Evolutionary conservation across 176 grass and related monocot species (phyloP).

Genomic region (Oryza punctata): DNA sequence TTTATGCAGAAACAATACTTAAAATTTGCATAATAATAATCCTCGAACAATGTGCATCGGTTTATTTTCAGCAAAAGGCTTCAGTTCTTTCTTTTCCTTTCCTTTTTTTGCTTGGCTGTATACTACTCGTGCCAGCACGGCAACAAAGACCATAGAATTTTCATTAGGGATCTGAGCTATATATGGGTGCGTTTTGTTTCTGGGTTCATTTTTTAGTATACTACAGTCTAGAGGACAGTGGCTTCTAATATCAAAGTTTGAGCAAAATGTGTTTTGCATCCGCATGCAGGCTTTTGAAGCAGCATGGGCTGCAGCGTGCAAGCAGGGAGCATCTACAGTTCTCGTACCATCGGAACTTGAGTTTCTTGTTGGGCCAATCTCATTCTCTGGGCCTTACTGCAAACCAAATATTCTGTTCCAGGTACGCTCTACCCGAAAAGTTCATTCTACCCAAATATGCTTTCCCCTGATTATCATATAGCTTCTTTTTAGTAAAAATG

Average conservation of each 20-base stretch:
- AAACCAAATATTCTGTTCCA: slow-evolving; percentile 93
- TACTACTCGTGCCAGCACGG: not conserved
- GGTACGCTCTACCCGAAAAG: slow-evolving; percentile 46
- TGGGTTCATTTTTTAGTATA: slow-evolving; percentile 6
- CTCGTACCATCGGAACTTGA: slow-evolving; percentile 61
- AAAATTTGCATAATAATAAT: not conserved
- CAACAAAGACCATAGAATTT: not conserved
- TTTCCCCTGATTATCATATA: not conserved
- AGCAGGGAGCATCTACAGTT: slow-evolving; percentile 73
- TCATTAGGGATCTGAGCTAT: slow-evolving; percentile 23
- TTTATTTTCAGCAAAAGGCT: slow-evolving; percentile 1
- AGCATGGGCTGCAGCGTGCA: slow-evolving; percentile 89
- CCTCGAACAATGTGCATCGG: not conserved
- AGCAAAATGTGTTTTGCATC: slow-evolving; percentile 21
- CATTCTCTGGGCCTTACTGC: slow-evolving; percentile 92
- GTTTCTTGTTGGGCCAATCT: slow-evolving; percentile 94
- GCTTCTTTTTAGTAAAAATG: not conserved
- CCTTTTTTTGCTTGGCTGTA: not conserved
- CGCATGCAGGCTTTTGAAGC: slow-evolving; percentile 78
- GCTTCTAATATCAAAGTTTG: slow-evolving; percentile 24
- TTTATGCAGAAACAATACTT: not conserved
- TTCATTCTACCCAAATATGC: not conserved
- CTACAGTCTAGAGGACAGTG: slow-evolving; percentile 3
- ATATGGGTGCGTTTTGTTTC: slow-evolving; percentile 15
- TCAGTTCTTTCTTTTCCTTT: not conserved